These are phyloP conservation scores for Populus hybrid DNA, from an alignment of 441 rosid genomes.

Conservation along the genomic window DNA sequence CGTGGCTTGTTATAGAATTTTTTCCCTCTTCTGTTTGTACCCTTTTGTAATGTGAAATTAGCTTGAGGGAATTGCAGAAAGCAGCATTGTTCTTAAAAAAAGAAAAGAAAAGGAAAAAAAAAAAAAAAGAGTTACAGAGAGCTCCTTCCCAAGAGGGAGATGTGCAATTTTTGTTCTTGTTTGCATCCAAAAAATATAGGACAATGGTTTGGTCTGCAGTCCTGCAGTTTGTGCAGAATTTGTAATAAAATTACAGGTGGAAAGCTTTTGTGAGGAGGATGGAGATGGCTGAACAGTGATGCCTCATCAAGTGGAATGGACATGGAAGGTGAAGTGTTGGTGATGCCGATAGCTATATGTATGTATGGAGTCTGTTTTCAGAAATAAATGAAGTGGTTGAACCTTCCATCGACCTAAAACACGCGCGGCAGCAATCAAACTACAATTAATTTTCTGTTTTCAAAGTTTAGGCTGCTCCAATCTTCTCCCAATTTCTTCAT, in stretches of 20 bases:
- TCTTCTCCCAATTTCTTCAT: too few species aligned
- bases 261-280: background rate
- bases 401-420: too few species aligned
- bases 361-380: too few species aligned
- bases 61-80: background rate
- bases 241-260: background rate
- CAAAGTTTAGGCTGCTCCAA: too few species aligned
- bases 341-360: too few species aligned
- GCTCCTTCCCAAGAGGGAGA: background rate
- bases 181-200: background rate
- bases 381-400: too few species aligned
- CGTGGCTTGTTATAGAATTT: background rate
- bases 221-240: background rate
- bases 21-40: too few species aligned
- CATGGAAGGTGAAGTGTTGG: too few species aligned
- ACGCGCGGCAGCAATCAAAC: too few species aligned
- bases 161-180: background rate
- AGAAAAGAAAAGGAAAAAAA: too few species aligned
- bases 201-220: background rate
- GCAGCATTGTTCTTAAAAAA: background rate
- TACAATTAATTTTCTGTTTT: too few species aligned
- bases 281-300: background rate
- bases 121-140: background rate
- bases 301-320: too few species aligned
- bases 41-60: background rate